Evolutionary conservation across 768 basidiomycete genomes (phyloP).

Genomic region (Trametes cingulata): DNA sequence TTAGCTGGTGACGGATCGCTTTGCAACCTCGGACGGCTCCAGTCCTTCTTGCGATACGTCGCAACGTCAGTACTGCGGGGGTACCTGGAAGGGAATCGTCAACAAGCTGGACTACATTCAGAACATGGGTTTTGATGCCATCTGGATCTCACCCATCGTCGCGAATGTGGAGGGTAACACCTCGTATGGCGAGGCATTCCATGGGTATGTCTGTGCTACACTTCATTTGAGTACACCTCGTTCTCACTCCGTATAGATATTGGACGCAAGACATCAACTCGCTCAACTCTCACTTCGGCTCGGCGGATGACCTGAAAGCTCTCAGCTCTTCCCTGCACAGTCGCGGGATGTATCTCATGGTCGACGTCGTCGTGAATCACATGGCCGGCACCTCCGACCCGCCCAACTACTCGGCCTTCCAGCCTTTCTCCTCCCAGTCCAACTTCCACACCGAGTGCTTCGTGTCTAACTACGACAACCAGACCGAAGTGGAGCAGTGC

Average conservation of each 20-base stretch:
- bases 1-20: conserved; percentile 59
- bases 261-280: conserved; percentile 50
- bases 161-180: conserved; percentile 50
- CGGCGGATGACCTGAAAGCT: conserved; percentile 49
- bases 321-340: conserved; percentile 49
- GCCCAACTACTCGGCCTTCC: conserved; percentile 24
- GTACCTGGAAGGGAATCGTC: conserved; percentile 53
- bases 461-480: conserved; percentile 44
- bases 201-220: conserved; percentile 39
- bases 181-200: conserved; percentile 56
- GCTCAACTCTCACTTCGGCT: conserved; percentile 57
- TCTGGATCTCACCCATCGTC: conserved; percentile 61
- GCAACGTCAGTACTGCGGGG: conserved; percentile 55
- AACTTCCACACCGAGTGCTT: conserved; percentile 44
- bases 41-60: conserved; percentile 46
- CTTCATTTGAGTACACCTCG: not conserved
- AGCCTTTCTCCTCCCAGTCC: conserved; percentile 38
- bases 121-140: conserved; percentile 59
- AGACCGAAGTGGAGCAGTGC: conserved; percentile 54
- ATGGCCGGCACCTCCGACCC: conserved; percentile 42
- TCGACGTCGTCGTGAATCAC: conserved; percentile 66
- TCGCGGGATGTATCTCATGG: conserved; percentile 60
- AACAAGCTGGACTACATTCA: conserved; percentile 64
- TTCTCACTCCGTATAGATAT: conserved; percentile 39
- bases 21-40: conserved; percentile 48